Conservation (phyloP, 2,329 filamentous ascomycete genomes). For the Pyrenochaeta sp. region DNA sequence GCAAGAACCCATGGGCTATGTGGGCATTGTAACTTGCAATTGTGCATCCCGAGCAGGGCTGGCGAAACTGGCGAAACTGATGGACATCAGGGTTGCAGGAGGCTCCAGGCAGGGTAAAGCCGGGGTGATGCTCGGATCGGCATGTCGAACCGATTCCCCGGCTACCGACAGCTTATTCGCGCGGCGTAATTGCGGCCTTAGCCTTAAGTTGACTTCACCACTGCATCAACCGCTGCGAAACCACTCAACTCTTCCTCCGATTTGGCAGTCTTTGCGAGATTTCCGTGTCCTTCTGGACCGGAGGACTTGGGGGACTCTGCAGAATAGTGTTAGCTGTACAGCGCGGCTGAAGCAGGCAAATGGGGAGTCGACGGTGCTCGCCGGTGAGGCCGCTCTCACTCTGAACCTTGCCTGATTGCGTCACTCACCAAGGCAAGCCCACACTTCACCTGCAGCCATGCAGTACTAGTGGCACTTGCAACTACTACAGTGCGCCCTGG, state of each 20-base stretch:
- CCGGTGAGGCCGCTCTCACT: slow-evolving; percentile 1
- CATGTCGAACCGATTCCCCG: no score
- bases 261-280: not conserved
- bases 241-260: not conserved
- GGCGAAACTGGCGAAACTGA: no score
- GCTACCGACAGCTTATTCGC: no score
- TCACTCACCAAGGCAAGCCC: not conserved
- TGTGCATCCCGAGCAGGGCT: no score
- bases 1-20: no score
- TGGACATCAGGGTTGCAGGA: no score
- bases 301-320: not conserved
- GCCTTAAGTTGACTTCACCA: not conserved
- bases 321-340: not conserved
- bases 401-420: not conserved
- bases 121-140: no score
- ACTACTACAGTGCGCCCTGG: no score
- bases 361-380: not conserved
- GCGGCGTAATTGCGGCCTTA: not conserved
- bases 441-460: not conserved
- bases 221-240: not conserved
- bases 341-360: not conserved
- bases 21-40: no score
- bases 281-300: not conserved
- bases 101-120: no score
- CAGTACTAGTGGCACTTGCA: no score